A percentile compares a stretch with the other conserved stretches of the same genome.
phyloP scores from a whole-genome alignment of 176 grass and related monocot genomes.

The Aechmea fasciata region DNA sequence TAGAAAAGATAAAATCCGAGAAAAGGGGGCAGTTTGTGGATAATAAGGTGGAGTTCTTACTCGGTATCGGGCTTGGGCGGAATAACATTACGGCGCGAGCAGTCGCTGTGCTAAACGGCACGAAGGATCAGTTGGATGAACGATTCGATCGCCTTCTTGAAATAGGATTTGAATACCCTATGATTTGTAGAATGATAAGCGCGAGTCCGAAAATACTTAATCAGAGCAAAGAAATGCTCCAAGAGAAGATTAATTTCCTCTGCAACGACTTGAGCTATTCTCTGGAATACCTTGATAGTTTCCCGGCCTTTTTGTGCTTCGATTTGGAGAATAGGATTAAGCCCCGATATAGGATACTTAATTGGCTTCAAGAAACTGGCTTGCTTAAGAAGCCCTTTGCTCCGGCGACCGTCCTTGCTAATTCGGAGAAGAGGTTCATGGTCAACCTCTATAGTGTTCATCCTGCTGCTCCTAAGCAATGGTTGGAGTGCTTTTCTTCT shows the following conservation, averaged over 20 bases:
- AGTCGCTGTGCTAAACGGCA: constrained; percentile 31
- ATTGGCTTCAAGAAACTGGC: constrained; percentile 59
- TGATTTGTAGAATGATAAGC: constrained; percentile 58
- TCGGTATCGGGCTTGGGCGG: constrained; percentile 62
- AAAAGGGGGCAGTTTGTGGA: constrained; percentile 31
- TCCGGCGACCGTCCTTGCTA: constrained; percentile 57
- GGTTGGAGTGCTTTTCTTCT: constrained; percentile 81
- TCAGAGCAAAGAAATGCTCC: constrained; percentile 47
- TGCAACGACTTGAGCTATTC: constrained; percentile 52
- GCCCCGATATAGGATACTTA: constrained; percentile 72
- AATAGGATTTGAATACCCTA: constrained; percentile 52
- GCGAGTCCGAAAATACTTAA: constrained; percentile 60
- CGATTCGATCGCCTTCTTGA: constrained; percentile 58
- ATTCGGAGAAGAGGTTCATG: constrained; percentile 84
- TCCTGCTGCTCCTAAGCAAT: constrained; percentile 80
- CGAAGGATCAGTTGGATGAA: constrained; percentile 41
- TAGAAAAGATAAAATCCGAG: constrained; percentile 40
- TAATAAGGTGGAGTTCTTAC: constrained; percentile 60
- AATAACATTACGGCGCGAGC: constrained; percentile 34
- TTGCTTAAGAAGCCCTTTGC: constrained; percentile 44
- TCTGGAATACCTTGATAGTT: constrained; percentile 61
- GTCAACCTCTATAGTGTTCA: constrained; percentile 47
- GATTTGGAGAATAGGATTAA: constrained; percentile 79
- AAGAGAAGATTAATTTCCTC: constrained; percentile 66
- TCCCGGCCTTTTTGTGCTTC: constrained; percentile 70